These are phyloP conservation scores for Trametes coccinea DNA, from an alignment of 768 basidiomycete genomes.

Conservation along the genomic window DNA sequence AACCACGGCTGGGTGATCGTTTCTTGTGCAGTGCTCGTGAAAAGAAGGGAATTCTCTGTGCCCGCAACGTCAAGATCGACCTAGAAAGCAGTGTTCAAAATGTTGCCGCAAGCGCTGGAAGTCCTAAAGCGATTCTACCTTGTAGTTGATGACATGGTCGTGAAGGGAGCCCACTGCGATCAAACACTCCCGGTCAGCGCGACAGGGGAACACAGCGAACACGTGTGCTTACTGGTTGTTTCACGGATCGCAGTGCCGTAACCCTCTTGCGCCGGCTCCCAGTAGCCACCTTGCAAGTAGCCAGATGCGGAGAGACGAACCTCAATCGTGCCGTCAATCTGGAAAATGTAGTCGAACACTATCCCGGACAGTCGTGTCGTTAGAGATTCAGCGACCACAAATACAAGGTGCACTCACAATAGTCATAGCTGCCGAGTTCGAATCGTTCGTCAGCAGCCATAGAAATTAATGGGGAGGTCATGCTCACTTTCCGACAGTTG, in stretches of 20 bases:
- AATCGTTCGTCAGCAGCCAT: neutral
- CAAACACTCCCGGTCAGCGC: neutral
- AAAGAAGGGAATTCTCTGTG: constrained; percentile 54
- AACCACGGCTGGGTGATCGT: constrained; percentile 54
- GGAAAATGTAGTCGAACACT: constrained; percentile 66
- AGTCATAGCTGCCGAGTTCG: constrained; percentile 46
- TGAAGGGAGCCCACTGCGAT: constrained; percentile 61
- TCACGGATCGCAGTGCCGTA: constrained; percentile 60
- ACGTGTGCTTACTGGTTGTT: constrained; percentile 46
- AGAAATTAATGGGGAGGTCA: no score
- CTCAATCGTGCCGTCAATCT: constrained; percentile 67
- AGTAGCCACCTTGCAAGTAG: constrained; percentile 66
- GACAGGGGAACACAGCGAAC: neutral
- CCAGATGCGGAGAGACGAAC: constrained; percentile 68
- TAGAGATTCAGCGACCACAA: neutral
- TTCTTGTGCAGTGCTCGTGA: constrained; percentile 51
- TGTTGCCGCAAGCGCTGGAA: neutral
- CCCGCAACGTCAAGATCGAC: constrained; percentile 69
- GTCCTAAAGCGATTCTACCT: constrained; percentile 33
- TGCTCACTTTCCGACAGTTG: constrained; percentile 65
- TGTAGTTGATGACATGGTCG: constrained; percentile 68
- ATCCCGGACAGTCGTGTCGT: neutral
- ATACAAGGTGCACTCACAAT: constrained; percentile 39
- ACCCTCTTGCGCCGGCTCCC: constrained; percentile 46
- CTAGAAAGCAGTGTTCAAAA: constrained; percentile 26